Evolutionary conservation across 129 eudicot genomes (phyloP).

Genomic region (Gnaphalium uliginosum): DNA sequence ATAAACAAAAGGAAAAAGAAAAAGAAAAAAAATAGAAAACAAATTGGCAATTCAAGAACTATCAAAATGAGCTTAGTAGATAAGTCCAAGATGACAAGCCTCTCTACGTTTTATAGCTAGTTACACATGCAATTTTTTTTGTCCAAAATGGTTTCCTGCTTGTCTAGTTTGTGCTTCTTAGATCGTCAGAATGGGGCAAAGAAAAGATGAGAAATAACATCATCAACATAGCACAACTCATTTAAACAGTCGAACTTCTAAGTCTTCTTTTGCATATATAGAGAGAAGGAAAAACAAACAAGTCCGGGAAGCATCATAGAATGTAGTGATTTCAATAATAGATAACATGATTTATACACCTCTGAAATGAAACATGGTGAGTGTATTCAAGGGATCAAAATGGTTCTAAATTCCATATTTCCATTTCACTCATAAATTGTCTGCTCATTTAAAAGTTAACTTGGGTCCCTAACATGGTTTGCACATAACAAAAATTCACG

Average conservation of each 20-base stretch:
- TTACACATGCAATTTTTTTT: background rate
- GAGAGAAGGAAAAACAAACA: background rate
- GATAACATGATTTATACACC: background rate
- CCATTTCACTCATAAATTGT: background rate
- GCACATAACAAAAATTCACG: background rate
- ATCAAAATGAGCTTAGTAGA: background rate
- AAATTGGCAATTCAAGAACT: background rate
- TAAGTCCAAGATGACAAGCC: background rate
- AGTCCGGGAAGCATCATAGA: background rate
- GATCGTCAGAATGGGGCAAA: background rate
- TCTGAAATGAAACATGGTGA: background rate
- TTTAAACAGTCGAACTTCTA: background rate
- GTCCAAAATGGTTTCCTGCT: background rate
- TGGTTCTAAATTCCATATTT: background rate
- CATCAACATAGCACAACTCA: conserved; percentile 2
- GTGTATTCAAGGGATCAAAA: background rate
- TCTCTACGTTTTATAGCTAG: background rate
- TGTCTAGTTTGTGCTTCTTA: background rate
- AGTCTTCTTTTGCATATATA: background rate
- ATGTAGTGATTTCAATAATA: background rate
- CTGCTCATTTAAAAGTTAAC: no score
- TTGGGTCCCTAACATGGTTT: background rate
- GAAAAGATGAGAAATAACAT: background rate
- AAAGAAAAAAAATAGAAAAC: background rate
- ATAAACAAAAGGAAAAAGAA: no score